Conservation (phyloP, 768 basidiomycete species). For the Lentinula boryana region DNA sequence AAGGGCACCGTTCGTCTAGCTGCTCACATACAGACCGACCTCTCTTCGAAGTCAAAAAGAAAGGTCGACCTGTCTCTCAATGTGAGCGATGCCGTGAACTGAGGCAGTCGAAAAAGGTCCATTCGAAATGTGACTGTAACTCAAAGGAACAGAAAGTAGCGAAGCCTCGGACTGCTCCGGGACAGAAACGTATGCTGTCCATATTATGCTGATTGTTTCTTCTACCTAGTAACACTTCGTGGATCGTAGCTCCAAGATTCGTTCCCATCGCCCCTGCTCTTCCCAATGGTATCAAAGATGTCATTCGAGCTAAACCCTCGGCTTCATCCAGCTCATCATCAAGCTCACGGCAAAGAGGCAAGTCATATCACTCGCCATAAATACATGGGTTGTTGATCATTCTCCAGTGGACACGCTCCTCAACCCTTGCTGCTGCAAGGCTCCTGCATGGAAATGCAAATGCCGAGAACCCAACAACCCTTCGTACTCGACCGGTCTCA, state of each 20-base stretch:
- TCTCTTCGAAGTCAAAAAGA: conserved; percentile 91
- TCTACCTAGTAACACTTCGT: not conserved
- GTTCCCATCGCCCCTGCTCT: conserved; percentile 67
- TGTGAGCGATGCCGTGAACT: conserved; percentile 81
- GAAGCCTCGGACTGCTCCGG: conserved; percentile 23
- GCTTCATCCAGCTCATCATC: conserved; percentile 34
- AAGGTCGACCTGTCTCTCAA: conserved; percentile 88
- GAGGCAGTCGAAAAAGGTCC: conserved; percentile 72
- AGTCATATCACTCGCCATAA: conserved; percentile 4
- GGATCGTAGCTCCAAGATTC: conserved; percentile 45
- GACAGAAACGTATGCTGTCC: conserved; percentile 30
- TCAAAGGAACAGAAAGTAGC: conserved; percentile 28
- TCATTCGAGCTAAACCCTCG: conserved; percentile 25
- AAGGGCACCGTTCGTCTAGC: conserved; percentile 87
- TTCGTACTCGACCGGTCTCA: conserved; percentile 15
- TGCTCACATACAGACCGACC: conserved; percentile 86
- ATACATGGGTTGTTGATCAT: conserved; percentile 5
- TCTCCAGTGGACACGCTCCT: conserved; percentile 50
- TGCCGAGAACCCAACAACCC: conserved; percentile 25
- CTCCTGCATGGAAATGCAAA: conserved; percentile 43
- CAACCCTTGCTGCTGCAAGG: conserved; percentile 60
- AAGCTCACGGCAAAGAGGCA: conserved; percentile 48
- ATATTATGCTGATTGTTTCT: conserved; percentile 6
- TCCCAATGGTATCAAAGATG: conserved; percentile 69
- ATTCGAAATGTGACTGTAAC: conserved; percentile 77